Evolutionary conservation across 2,329 filamentous ascomycete species (phyloP).

Genomic region (Tolypocladium album): DNA sequence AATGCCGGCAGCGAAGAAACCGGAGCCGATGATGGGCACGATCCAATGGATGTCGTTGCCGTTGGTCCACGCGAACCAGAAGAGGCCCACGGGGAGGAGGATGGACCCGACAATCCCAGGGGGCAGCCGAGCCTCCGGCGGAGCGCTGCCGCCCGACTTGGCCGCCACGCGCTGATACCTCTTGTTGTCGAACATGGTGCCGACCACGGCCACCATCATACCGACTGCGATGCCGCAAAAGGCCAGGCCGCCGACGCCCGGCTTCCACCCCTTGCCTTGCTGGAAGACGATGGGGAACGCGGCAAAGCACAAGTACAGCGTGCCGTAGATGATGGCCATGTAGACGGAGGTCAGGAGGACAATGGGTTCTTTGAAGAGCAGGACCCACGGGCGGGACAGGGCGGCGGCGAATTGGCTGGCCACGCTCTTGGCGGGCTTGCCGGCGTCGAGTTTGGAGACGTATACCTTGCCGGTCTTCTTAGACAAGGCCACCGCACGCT

Average conservation of each 20-base stretch:
- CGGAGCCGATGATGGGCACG: constrained; percentile 32
- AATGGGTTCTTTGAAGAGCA: constrained; percentile 58
- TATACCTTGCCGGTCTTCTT: constrained; percentile 45
- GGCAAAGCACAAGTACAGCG: constrained; percentile 43
- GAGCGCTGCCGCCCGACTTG: constrained; percentile 41
- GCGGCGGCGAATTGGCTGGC: constrained; percentile 41
- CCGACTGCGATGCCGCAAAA: constrained; percentile 56
- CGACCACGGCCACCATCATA: constrained; percentile 45
- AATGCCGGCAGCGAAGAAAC: constrained; percentile 42
- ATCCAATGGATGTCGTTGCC: constrained; percentile 44
- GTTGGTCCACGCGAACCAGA: constrained; percentile 59
- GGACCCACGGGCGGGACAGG: constrained; percentile 51
- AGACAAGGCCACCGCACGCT: constrained; percentile 38
- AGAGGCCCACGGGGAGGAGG: constrained; percentile 47
- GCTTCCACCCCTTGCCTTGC: constrained; percentile 41
- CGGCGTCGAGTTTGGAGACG: constrained; percentile 34
- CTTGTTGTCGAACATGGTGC: constrained; percentile 41
- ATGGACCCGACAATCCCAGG: constrained; percentile 49
- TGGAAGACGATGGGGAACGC: constrained; percentile 55
- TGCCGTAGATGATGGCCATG: constrained; percentile 48
- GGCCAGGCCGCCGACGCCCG: constrained; percentile 48
- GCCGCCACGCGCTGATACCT: constrained; percentile 36
- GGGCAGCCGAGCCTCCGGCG: constrained; percentile 53
- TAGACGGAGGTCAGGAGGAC: constrained; percentile 53
- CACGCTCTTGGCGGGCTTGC: constrained; percentile 30